Evolutionary conservation across 2,329 filamentous ascomycete genomes (phyloP).

Genomic region (Colletotrichum theobromicola): DNA sequence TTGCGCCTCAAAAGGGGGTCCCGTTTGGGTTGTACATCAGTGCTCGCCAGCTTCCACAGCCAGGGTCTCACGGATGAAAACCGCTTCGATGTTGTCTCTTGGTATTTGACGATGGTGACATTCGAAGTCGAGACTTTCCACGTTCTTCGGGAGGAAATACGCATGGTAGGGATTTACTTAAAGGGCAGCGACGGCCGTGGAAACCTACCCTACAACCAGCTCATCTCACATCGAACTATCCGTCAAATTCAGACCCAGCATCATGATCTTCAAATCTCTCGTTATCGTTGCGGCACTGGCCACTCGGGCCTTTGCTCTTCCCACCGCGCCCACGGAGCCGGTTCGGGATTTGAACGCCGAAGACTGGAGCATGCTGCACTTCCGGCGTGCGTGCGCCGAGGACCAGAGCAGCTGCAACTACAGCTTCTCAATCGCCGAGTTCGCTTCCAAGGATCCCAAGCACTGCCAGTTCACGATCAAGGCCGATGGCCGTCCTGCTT

Average conservation of each 20-base stretch:
- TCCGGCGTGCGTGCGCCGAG: background rate
- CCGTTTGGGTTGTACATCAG: background rate
- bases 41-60: background rate
- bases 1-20: too few relatives aligned
- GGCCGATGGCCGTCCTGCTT: background rate
- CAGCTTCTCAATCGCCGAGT: conserved; percentile 2
- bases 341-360: background rate
- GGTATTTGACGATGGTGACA: background rate
- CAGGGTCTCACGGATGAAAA: background rate
- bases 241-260: too few relatives aligned
- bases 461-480: background rate
- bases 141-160: too few relatives aligned
- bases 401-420: conserved; percentile 5
- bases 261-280: background rate
- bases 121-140: too few relatives aligned
- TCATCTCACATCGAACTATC: too few relatives aligned
- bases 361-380: conserved; percentile 2
- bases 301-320: rapidly evolving
- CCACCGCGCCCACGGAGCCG: background rate
- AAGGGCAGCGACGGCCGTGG: background rate
- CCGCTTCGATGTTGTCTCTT: background rate
- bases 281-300: background rate
- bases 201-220: too few relatives aligned
- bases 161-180: background rate
- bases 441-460: background rate